Conservation (phyloP, 306 rosid genomes). For the Fagus sylvatica region DNA sequence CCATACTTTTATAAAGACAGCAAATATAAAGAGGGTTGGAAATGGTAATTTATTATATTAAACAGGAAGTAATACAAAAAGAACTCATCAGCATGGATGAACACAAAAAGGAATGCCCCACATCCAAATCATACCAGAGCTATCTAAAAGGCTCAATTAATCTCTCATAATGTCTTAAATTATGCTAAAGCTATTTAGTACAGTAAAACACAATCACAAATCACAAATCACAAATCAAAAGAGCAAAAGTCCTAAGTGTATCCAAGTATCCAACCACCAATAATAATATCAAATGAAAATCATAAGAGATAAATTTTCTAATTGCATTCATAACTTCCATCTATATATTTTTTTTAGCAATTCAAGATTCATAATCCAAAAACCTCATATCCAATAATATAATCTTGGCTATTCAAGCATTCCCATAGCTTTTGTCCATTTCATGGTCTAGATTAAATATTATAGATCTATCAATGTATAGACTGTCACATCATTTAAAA, state of each 20-base stretch:
- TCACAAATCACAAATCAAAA: background rate
- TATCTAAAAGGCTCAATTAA: background rate
- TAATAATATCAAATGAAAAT: background rate
- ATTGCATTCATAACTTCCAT: background rate
- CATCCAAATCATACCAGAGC: background rate
- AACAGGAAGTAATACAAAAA: background rate
- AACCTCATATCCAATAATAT: no score
- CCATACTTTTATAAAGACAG: background rate
- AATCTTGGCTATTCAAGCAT: no score
- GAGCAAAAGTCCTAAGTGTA: background rate
- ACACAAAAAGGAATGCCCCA: background rate
- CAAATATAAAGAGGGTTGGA: background rate
- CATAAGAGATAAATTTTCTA: background rate
- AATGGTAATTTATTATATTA: background rate
- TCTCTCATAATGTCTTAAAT: background rate
- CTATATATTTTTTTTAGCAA: no score
- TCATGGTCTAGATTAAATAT: no score
- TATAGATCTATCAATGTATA: no score
- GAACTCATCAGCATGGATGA: background rate
- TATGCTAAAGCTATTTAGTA: background rate
- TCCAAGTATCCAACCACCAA: background rate
- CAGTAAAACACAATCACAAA: background rate
- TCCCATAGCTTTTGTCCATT: no score
- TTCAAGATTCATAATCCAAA: no score
- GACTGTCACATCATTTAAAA: no score